Base-by-base conservation (phyloP, 192 early-diverging fungal genomes). In the Backusella parvicylindrica region DNA sequence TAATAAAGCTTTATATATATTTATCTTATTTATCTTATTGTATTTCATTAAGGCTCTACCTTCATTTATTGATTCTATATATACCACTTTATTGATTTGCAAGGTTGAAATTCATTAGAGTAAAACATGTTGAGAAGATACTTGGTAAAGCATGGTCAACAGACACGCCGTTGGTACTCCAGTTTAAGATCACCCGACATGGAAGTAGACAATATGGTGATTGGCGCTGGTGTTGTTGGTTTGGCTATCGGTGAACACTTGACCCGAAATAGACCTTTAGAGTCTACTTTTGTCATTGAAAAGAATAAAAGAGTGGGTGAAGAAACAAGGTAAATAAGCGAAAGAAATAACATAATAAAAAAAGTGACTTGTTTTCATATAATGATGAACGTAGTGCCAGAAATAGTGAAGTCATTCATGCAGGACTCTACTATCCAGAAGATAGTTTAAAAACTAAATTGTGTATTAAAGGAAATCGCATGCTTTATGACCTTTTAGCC, bases 401-500 rank as follows among this genome's bases (percentile, higher is more conserved):
- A 15, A 97, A 95, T 85, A 94, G 91, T 71, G 92, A 95, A 76
- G 92, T 97, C 15, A 97, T 97, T 74, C 95, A 97, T 63, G 93
- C 92, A 7, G 95, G 95, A 0, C 81, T 97, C 13, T 94, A 95
- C 82, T 97, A 95, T 53, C 93, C 94, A 1, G 70, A 72, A 15
- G 79, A 89, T 71, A 93, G 90, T 37, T 79, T 95, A 38, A 94
- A 94, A 75, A 94, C 94, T 11, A 66, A 53, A 30, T 81, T 97
- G 0, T 95, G 94, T 76, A 92, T 94, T 28, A 83, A 89, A 3
- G 95, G 95, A 28, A 93, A 92, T 26, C 47, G 81, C 0, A 75
- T 92, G 67, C 75, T 97, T 23, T 95, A 95, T 77, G 82, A 83
- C 8, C 84, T 91, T 49, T 89, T 88, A 70, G 69, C 73, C 28